Base-by-base conservation (phyloP, 2,329 filamentous ascomycete genomes). In the Volutella citrinella region DNA sequence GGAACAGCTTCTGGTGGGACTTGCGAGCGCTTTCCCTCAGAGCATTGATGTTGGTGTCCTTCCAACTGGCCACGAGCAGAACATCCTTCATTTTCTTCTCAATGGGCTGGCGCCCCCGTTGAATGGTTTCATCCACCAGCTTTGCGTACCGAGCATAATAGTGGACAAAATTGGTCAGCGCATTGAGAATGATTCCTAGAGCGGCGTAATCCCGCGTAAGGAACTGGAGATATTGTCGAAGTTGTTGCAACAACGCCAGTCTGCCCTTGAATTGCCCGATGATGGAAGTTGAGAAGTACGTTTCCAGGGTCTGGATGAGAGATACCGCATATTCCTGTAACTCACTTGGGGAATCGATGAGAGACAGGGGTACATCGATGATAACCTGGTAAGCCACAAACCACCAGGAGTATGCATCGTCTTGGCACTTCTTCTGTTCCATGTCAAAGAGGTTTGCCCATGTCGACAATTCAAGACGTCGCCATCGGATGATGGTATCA, bases 51-150 rank as follows among this genome's bases (percentile, higher is more conserved):
- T 97, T 98, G 15, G 87, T 95, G 50, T 98, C 93, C 59, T 95
- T 96, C 94, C 94, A 98, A 60, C 89, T 96, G 7, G 90, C 89
- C 50, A 98, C 69, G 32, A 95, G 79, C 12, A 98, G 76, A n/a
- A 96, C 82, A 49, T 97, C 87, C 57, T 85, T 91, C 74, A 97
- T 87, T 37, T 88, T 81, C 62, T 89, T 95, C 59, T 97, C 91
- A n/a, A 97, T 72, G 0, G 75, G 71, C 7, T 72, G 67, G 35
- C 88, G 79, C n/a, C 82, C 85, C 27, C 77, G 78, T 14, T 66
- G 65, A 21, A 96, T 73, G 2, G 72, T 65, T 42, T 87, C 82
- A 10, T 72, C 64, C 7, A 90, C 78, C 6, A 76, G 66, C 37
- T 71, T 69, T 53, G 84, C 77, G 51, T 87, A 95, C 19, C 86